Conservation (phyloP, 2,329 filamentous ascomycete genomes). For the Aspergillus costaricaensis region DNA sequence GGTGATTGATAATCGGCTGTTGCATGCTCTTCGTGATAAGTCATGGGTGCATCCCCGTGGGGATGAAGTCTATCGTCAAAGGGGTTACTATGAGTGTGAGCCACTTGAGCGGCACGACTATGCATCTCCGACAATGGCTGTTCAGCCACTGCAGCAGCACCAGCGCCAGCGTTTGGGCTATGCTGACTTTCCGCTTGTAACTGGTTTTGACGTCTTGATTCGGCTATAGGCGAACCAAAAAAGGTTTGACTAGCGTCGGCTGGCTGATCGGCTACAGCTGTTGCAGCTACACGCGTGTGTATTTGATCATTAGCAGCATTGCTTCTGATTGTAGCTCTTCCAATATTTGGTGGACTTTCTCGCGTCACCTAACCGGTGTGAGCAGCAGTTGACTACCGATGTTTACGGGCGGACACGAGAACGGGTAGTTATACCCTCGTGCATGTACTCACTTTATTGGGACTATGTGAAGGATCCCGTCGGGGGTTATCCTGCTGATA, state of each 20-base stretch:
- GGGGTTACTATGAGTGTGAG: slow-evolving; percentile 4
- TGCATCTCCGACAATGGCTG: slow-evolving; percentile 8
- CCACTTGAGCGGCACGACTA: slow-evolving; percentile 1
- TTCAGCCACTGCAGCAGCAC: neutral
- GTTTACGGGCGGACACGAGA: no score
- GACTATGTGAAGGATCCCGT: slow-evolving; percentile 2
- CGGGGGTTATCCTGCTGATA: slow-evolving; percentile 31
- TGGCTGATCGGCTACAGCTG: neutral
- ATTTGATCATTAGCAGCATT: neutral
- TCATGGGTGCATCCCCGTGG: neutral
- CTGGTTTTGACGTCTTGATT: neutral
- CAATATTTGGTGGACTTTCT: neutral
- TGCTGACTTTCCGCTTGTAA: neutral
- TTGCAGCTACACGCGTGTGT: neutral
- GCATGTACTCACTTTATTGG: slow-evolving; percentile 7
- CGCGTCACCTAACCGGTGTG: neutral
- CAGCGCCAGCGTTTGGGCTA: neutral
- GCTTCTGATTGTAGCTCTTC: no score
- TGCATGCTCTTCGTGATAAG: neutral
- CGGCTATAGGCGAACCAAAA: neutral
- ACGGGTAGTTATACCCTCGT: neutral
- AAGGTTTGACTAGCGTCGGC: neutral
- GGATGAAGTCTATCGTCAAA: neutral
- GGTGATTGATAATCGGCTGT: slow-evolving; percentile 5
- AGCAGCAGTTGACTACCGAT: neutral